Evolutionary conservation across 1,139 yeast species (phyloP), one percentile per base, ranked within the genome.

Genomic region (Yamadazyma spencermartinsiae): DNA sequence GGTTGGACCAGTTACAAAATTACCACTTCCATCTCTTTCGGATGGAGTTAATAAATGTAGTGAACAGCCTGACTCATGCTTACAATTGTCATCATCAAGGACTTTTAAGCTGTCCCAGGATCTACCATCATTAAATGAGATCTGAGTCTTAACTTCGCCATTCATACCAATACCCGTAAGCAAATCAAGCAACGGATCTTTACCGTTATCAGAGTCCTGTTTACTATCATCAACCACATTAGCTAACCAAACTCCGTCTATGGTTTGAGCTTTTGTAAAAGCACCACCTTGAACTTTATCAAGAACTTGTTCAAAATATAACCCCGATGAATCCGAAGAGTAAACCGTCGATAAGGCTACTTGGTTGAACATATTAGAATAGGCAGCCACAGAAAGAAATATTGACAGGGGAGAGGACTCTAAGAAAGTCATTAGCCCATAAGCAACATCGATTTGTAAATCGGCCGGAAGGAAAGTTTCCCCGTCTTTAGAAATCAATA

Each of bases 231-330:
- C 52, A 14, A 69, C 51, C 12, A 53, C 51, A 46, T 76, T 76
- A n/a, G 81, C 78, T 33, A 84, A 55, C 82, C 88, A 77, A 14
- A 79, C 78, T 11, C 94, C 94, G 44, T 84, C 89, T 30, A 84
- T 68, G n/a, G 72, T 72, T 45, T 79, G 74, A 8, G 82, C 69
- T 45, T 78, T 78, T 31, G 69, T 72, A 16, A 81, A 54, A 15
- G 72, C 67, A 16, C 67, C 68, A 14, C 70, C 61, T 34, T 64
- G 63, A 18, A 79, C 67, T 28, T 72, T 58, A 6, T 72, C 76
- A 33, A 79, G 53, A 8, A 76, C 49, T 43, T 69, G 71, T 13
- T 64, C 66, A 57, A 78, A 83, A 37, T 68, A 69, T 31, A 78
- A 54, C 1, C 95, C 94, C 3, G 77, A 64, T 3, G 86, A 79